Conservation (phyloP, 2,329 filamentous ascomycete genomes). For the Alternaria novae-zelandiae region DNA sequence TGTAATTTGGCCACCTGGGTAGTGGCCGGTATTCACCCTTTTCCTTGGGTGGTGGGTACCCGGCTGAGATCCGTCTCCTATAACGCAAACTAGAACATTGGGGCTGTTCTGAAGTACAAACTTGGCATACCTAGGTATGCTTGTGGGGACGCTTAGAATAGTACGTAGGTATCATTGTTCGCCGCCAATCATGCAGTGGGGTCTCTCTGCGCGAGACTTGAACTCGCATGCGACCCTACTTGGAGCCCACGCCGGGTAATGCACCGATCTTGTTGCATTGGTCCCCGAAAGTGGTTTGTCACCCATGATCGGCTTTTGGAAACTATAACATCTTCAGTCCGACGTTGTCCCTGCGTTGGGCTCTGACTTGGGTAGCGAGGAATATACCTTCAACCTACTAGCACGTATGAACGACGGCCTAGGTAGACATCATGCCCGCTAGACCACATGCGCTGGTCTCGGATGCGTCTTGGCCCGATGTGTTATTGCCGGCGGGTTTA, state of each 20-base stretch:
- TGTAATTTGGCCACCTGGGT: not conserved
- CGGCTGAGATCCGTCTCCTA: not conserved
- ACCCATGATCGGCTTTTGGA: not conserved
- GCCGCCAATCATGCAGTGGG: constrained; percentile 1
- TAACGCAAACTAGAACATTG: not conserved
- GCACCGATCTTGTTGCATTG: not conserved
- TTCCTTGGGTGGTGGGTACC: constrained; percentile 4
- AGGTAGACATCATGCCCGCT: constrained; percentile 2
- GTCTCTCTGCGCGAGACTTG: not conserved
- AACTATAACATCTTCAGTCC: not conserved
- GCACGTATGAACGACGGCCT: not conserved
- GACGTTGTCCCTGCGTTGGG: not conserved
- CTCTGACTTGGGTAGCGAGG: not conserved
- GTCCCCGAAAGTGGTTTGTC: not conserved
- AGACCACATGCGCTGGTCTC: constrained; percentile 3
- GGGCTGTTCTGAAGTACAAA: not conserved
- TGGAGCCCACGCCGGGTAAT: not conserved
- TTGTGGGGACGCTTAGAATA: constrained; percentile 5
- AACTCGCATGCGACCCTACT: constrained; percentile 3
- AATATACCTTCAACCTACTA: not conserved
- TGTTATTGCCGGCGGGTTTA: not conserved
- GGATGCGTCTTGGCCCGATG: constrained; percentile 4
- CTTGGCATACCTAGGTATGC: not conserved
- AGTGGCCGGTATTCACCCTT: constrained; percentile 6
- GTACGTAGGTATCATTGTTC: constrained; percentile 1